Conservation (phyloP, 2,329 filamentous ascomycete genomes). For the Akanthomyces dipterigenus region DNA sequence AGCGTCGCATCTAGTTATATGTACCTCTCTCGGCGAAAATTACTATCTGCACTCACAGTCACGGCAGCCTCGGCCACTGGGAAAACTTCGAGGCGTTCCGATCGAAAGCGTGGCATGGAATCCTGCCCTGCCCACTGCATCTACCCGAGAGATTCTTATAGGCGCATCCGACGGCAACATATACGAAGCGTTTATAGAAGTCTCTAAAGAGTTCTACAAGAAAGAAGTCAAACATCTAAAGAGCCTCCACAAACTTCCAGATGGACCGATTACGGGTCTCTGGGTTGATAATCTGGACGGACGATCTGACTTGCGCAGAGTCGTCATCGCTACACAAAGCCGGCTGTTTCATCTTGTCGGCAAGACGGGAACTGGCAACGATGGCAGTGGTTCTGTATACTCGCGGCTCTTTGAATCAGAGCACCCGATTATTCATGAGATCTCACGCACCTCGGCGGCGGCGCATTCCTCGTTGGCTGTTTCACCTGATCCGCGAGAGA, state of each 20-base stretch:
- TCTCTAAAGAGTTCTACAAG: conserved; percentile 88
- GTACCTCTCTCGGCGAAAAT: conserved; percentile 87
- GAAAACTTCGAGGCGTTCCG: conserved; percentile 74
- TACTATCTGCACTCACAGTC: conserved; percentile 97
- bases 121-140: conserved; percentile 83
- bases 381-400: conserved; percentile 81
- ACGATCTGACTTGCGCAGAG: conserved; percentile 64
- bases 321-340: conserved; percentile 73
- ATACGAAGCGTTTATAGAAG: conserved; percentile 93
- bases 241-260: conserved; percentile 71
- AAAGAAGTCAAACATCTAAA: conserved; percentile 92
- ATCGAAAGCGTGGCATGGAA: conserved; percentile 95
- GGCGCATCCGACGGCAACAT: conserved; percentile 91
- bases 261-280: conserved; percentile 77
- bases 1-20: conserved; percentile 87
- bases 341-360: conserved; percentile 77
- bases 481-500: conserved; percentile 64
- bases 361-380: conserved; percentile 65
- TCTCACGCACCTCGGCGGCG: conserved; percentile 49
- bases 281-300: conserved; percentile 71
- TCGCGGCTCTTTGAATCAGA: conserved; percentile 83
- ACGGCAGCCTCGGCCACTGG: conserved; percentile 74
- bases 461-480: conserved; percentile 61
- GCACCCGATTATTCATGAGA: conserved; percentile 68
- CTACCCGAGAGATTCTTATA: conserved; percentile 87